Percentiles rank a stretch among this genome's conserved stretches.
These are phyloP conservation scores for Phytopythium ostracodes DNA, from an alignment of 352 stramenopile species.

Conservation along the genomic window DNA sequence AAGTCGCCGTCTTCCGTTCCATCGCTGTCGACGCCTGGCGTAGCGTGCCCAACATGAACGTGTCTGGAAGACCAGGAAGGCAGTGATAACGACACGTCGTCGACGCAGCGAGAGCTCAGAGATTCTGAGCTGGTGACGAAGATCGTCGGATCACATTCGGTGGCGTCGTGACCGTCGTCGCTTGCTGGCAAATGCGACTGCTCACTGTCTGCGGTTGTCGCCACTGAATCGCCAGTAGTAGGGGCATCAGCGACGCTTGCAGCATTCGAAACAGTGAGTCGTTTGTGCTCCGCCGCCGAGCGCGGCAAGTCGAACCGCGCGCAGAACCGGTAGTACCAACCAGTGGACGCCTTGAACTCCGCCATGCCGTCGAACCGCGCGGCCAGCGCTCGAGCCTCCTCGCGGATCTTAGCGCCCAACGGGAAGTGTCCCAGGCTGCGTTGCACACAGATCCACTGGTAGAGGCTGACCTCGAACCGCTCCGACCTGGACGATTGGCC, in stretches of 20 bases:
- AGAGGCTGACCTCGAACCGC: neutral
- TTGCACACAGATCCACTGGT: neutral
- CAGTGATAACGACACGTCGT: neutral
- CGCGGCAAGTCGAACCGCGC: neutral
- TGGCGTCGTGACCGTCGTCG: too few species aligned
- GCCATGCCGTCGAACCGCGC: neutral
- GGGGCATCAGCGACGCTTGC: neutral
- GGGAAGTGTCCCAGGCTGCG: neutral
- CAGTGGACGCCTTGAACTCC: neutral
- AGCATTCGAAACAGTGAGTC: neutral
- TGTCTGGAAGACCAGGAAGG: neutral
- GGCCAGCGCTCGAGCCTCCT: neutral
- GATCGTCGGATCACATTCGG: neutral
- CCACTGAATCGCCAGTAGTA: neutral
- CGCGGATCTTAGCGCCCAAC: neutral
- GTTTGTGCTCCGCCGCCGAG: neutral
- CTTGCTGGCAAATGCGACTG: too few species aligned
- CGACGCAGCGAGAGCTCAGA: neutral
- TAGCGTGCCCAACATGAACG: neutral
- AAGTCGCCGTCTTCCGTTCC: neutral
- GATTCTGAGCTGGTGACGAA: neutral
- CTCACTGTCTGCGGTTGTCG: neutral
- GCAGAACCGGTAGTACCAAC: neutral
- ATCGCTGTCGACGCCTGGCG: neutral
- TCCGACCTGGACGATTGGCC: neutral